A percentile compares a stretch with the other conserved stretches of the same genome.
phyloP scores from a whole-genome alignment of 2,329 filamentous ascomycete species.

The Diaporthe humulicola region DNA sequence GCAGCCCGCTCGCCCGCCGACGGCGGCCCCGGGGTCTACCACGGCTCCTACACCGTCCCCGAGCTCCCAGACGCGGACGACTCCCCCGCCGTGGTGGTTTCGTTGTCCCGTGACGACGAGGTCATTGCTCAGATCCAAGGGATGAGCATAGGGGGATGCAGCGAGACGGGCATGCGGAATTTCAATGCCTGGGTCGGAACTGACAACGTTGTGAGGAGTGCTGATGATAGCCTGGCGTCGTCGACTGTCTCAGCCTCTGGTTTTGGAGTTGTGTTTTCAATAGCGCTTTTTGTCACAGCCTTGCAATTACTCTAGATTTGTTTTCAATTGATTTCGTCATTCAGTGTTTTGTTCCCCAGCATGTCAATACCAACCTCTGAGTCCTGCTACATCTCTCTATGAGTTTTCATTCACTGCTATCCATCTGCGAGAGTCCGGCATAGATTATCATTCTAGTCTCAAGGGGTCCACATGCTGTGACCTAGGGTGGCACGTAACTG shows the following conservation, averaged over 20 bases:
- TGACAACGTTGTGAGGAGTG: background rate
- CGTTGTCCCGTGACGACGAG: background rate
- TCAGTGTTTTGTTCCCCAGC: background rate
- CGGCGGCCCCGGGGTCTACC: background rate
- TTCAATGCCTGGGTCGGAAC: constrained; percentile 22
- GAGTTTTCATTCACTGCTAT: fast-evolving
- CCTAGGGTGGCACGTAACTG: background rate
- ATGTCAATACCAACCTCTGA: background rate
- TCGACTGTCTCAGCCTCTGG: background rate
- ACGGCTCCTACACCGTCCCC: background rate
- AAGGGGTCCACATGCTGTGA: background rate
- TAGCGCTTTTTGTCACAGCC: background rate
- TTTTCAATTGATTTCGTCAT: background rate
- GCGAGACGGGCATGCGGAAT: constrained; percentile 3
- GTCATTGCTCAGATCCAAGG: constrained; percentile 4
- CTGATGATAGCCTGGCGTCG: constrained; percentile 3
- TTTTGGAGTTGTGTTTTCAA: background rate
- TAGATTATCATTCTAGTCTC: background rate
- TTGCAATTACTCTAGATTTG: background rate
- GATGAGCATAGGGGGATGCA: constrained; percentile 17
- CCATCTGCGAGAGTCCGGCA: too few relatives aligned
- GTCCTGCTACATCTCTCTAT: background rate
- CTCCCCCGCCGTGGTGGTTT: background rate
- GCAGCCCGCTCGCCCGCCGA: background rate
- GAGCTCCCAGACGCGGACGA: background rate